Conservation (phyloP, 371 early-diverging fungal species). For the Mortierella polycephala region DNA sequence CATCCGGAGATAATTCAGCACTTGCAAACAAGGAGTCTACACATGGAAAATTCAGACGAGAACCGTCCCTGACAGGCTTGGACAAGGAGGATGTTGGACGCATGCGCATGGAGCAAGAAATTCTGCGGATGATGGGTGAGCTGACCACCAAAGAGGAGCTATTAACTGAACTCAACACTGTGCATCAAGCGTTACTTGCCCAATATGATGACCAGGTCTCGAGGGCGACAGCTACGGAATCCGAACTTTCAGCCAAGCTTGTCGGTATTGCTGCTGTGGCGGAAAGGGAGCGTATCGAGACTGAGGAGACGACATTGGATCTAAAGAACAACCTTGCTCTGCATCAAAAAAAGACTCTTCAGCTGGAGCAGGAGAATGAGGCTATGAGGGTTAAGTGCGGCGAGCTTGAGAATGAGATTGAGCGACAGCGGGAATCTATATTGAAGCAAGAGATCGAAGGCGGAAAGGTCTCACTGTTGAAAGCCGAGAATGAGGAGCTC, state of each 20-base stretch:
- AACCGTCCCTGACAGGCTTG: conserved; percentile 37
- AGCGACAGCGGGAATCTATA: conserved; percentile 49
- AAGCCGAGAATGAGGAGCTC: conserved; percentile 54
- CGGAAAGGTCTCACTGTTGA: conserved; percentile 38
- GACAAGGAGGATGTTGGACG: conserved; percentile 50
- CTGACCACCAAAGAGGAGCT: conserved; percentile 38
- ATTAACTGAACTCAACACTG: conserved; percentile 29
- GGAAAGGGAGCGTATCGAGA: conserved; percentile 44
- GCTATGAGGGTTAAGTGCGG: conserved; percentile 41
- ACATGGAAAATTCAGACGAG: conserved; percentile 26
- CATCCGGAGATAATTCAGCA: neutral
- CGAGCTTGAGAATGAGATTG: conserved; percentile 52
- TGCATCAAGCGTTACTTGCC: conserved; percentile 34
- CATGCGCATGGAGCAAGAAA: conserved; percentile 51
- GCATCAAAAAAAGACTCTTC: conserved; percentile 21
- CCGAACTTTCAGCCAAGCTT: conserved; percentile 47
- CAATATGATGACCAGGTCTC: conserved; percentile 47
- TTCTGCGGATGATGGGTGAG: conserved; percentile 35
- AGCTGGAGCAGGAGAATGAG: conserved; percentile 46
- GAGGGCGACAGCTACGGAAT: conserved; percentile 34
- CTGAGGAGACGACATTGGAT: conserved; percentile 39
- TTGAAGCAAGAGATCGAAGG: conserved; percentile 53
- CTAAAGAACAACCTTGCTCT: conserved; percentile 27
- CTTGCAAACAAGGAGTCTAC: conserved; percentile 10
- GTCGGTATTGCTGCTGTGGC: conserved; percentile 50